Evolutionary conservation across 768 basidiomycete species (phyloP).

Genomic region (Amanita molliuscula): DNA sequence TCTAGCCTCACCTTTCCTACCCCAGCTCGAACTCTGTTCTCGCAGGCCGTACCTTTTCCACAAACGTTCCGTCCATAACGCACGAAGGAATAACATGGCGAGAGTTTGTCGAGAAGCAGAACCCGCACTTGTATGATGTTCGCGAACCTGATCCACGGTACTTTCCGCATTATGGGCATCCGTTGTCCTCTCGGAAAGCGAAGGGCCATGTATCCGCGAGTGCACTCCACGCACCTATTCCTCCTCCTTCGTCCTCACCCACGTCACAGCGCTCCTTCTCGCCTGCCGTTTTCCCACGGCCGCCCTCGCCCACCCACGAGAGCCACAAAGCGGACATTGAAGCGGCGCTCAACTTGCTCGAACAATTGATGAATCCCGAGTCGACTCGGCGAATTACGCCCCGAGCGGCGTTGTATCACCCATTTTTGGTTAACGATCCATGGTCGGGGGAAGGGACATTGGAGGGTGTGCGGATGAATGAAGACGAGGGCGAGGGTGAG

Average conservation of each 20-base stretch:
- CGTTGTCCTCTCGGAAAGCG: conserved; percentile 10
- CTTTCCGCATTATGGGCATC: conserved; percentile 40
- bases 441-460: conserved; percentile 4
- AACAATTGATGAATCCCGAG: conserved; percentile 65
- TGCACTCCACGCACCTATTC: not conserved
- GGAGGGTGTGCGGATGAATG: conserved; percentile 12
- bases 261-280: conserved; percentile 1
- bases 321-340: conserved; percentile 48
- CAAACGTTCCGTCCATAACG: conserved; percentile 79
- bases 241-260: conserved; percentile 9
- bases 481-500: conserved; percentile 15
- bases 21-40: not conserved
- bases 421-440: conserved; percentile 41
- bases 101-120: conserved; percentile 66
- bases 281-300: conserved; percentile 6
- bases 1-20: conserved; percentile 8
- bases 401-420: conserved; percentile 63
- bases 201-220: conserved; percentile 10
- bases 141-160: conserved; percentile 37
- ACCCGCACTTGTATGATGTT: conserved; percentile 55
- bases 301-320: conserved; percentile 14
- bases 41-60: conserved; percentile 77
- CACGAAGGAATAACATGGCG: conserved; percentile 59
- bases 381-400: conserved; percentile 73
- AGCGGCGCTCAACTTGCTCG: conserved; percentile 65